Evolutionary conservation across 108 stramenopile genomes (phyloP).

Genomic region (Nitzschia sp.): DNA sequence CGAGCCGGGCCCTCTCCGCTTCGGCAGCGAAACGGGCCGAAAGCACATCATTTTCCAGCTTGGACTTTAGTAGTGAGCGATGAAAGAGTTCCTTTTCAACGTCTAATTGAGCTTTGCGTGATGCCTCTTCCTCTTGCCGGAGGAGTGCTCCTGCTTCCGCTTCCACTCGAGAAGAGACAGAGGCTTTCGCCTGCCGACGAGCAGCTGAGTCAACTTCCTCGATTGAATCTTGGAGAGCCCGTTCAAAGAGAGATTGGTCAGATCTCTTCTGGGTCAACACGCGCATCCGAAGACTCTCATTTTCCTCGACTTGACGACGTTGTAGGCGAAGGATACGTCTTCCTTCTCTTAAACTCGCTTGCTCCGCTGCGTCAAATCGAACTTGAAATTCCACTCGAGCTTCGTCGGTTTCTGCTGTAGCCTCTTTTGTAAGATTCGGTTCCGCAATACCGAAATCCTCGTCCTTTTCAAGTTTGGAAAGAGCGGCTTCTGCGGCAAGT

Average conservation of each 20-base stretch:
- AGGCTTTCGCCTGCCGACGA: background rate
- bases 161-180: background rate
- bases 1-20: background rate
- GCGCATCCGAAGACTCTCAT: background rate
- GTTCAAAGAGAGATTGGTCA: background rate
- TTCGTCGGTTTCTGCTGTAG: too few species aligned
- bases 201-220: background rate
- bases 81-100: background rate
- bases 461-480: too few species aligned
- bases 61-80: background rate
- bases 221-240: background rate
- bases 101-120: background rate
- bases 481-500: too few species aligned
- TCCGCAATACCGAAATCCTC: too few species aligned
- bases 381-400: too few species aligned
- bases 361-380: too few species aligned
- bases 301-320: background rate
- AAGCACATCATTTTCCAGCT: background rate
- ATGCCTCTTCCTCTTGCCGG: background rate
- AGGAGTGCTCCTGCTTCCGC: background rate
- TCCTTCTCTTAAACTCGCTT: too few species aligned
- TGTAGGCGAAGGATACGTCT: too few species aligned
- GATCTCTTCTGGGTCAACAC: background rate
- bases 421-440: too few species aligned
- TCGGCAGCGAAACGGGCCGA: background rate